Conservation (phyloP, 1,284 basidiomycete genomes). For the Ganoderma lingzhi region DNA sequence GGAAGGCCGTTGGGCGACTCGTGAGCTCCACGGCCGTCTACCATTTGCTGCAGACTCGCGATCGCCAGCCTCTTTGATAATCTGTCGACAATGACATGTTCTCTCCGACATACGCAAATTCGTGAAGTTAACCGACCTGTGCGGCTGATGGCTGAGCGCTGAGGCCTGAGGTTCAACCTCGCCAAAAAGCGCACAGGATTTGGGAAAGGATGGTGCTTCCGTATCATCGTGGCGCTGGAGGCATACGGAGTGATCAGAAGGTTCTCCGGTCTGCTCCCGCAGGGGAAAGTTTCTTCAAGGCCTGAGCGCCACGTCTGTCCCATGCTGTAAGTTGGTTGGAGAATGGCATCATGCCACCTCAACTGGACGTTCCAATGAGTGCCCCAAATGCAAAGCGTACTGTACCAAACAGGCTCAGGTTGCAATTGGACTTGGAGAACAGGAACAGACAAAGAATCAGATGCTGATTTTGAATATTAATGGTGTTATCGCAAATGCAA, state of each 20-base stretch:
- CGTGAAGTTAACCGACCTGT: background rate
- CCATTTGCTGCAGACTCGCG: background rate
- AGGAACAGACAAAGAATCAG: background rate
- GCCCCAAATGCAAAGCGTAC: background rate
- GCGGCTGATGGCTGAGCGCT: background rate
- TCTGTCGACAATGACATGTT: background rate
- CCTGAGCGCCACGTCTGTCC: background rate
- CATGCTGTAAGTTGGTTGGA: background rate
- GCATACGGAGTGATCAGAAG: constrained; percentile 26
- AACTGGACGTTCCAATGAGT: background rate
- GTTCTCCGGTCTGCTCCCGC: constrained; percentile 9
- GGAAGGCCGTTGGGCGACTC: background rate
- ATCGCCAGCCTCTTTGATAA: background rate
- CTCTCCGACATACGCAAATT: background rate
- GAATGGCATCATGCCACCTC: background rate
- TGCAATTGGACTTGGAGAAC: no score
- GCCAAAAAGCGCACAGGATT: background rate
- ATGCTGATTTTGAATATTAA: constrained; percentile 16
- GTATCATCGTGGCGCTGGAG: constrained; percentile 26
- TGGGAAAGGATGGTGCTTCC: background rate
- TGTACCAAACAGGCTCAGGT: no score
- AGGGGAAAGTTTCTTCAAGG: background rate
- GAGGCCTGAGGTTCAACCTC: background rate
- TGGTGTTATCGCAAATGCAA: constrained; percentile 13
- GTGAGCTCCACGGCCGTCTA: background rate